Evolutionary conservation across 805 yeast genomes (phyloP).

Genomic region (Gaillardinia entomophila): DNA sequence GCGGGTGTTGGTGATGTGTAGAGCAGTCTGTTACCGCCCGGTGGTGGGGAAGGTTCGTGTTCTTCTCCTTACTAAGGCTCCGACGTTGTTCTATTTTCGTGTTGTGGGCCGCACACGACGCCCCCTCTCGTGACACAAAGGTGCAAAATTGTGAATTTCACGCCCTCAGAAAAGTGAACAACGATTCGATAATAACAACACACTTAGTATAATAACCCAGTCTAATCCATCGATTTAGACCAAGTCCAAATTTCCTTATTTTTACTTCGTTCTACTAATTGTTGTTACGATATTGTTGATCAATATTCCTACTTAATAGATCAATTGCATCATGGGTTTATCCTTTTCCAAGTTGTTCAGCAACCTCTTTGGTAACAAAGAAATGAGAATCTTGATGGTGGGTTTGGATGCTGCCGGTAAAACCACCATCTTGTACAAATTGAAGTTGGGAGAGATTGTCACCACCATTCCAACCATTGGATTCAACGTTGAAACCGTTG

Average conservation of each 20-base stretch:
- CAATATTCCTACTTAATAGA: background rate
- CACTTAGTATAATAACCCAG: background rate
- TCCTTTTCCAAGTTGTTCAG: slow-evolving; percentile 89
- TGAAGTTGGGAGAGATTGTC: slow-evolving; percentile 92
- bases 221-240: background rate
- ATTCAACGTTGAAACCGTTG: slow-evolving; percentile 95
- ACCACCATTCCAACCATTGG: slow-evolving; percentile 97
- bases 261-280: background rate
- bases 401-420: slow-evolving; percentile 99
- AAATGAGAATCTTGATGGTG: slow-evolving; percentile 97
- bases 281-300: background rate
- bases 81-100: too few species aligned
- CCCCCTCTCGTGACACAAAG: background rate
- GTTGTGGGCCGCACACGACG: background rate
- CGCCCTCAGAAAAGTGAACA: background rate
- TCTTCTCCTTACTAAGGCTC: too few species aligned
- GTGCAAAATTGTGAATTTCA: background rate
- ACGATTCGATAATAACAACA: background rate
- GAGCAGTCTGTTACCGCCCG: too few species aligned
- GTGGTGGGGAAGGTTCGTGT: too few species aligned
- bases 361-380: slow-evolving; percentile 96
- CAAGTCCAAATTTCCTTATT: too few species aligned
- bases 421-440: slow-evolving; percentile 91
- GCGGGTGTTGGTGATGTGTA: too few species aligned
- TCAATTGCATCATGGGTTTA: slow-evolving; percentile 69